Evolutionary conservation across 208 protist species (phyloP), one percentile per base, ranked within the genome.

Genomic region (Angomonas deanei): DNA sequence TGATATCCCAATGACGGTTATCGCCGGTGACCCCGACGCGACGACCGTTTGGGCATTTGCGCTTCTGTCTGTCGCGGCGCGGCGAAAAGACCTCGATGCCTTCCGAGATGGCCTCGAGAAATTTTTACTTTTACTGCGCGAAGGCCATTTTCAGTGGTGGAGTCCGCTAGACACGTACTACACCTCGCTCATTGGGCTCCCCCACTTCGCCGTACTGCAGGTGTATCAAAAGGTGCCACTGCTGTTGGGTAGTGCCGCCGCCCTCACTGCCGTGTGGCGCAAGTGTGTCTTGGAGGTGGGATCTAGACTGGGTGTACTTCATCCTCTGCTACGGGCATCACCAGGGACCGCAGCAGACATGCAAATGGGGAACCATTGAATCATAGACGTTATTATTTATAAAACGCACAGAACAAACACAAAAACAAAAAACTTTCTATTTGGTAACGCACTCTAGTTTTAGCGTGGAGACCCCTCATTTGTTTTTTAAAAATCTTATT

Each of bases 161-260:
- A 89, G 82, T 57, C 64, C 86, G 23, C 61, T 90, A 3, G 86
- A 93, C 57, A 64, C 61, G 10, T 73, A 56, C 31, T 85, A 80
- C 63, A 57, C 70, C 10, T 57, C 71, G 0, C 70, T 89, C 64
- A 68, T 93, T 10, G 78, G 84, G 11, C 53, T 81, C 13, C 76
- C 84, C 8, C 87, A 93, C 58, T 61, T 74, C 42, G 49, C 78
- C 15, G 33, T 48, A n/a, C 56, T 87, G 19, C 42, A 64, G 15
- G 65, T 89, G 19, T 93, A 89, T 58, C 39, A 57, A 13, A 48
- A 64, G 15, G 63, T 91, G 23, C 87, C 87, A 11, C 54, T 77
- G 19, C 32, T 91, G 19, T 54, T 93, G 26, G 78, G 78, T 0
- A 15, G 68, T 0, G 24, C 26, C 3, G 52, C 61, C 2, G 62